phyloP scores from a whole-genome alignment of 345 rosid species.

The Sonneratia caseolaris region DNA sequence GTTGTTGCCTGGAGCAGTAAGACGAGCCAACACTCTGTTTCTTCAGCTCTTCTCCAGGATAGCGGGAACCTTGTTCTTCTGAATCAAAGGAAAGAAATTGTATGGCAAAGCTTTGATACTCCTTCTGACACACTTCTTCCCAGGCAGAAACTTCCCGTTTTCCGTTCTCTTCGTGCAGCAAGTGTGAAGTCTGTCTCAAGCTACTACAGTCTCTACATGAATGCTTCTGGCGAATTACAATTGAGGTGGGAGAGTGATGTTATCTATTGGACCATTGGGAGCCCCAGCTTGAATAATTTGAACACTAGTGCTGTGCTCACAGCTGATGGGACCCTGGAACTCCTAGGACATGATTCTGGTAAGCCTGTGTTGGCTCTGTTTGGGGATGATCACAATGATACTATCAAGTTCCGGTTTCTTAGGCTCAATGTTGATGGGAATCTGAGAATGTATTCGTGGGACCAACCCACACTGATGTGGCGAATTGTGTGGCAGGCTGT shows the following conservation, averaged over 20 bases:
- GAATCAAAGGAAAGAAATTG: constrained; percentile 24
- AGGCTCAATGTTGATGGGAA: constrained; percentile 74
- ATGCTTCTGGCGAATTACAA: constrained; percentile 41
- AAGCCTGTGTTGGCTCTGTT: constrained; percentile 46
- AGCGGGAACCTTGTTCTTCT: constrained; percentile 67
- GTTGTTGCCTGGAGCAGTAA: constrained; percentile 47
- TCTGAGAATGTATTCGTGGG: constrained; percentile 72
- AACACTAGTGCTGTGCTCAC: constrained; percentile 40
- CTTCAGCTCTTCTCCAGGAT: constrained; percentile 37
- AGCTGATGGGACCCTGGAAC: constrained; percentile 47
- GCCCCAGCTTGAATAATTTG: constrained; percentile 17
- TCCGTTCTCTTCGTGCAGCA: constrained; percentile 46
- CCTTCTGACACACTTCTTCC: constrained; percentile 78
- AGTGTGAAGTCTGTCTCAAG: constrained; percentile 49
- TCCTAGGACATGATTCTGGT: constrained; percentile 22
- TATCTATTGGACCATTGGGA: constrained; percentile 44
- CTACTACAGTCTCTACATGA: constrained; percentile 57
- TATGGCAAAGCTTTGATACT: constrained; percentile 72
- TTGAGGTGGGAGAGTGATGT: constrained; percentile 61
- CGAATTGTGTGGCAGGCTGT: constrained; percentile 81
- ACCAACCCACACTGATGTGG: constrained; percentile 38
- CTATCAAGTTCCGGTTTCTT: constrained; percentile 48
- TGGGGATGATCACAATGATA: constrained; percentile 66
- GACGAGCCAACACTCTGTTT: constrained; percentile 18
- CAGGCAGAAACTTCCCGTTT: constrained; percentile 40